Evolutionary conservation across 495 filamentous ascomycete genomes (phyloP).

Genomic region (Aspergillus panamensis): DNA sequence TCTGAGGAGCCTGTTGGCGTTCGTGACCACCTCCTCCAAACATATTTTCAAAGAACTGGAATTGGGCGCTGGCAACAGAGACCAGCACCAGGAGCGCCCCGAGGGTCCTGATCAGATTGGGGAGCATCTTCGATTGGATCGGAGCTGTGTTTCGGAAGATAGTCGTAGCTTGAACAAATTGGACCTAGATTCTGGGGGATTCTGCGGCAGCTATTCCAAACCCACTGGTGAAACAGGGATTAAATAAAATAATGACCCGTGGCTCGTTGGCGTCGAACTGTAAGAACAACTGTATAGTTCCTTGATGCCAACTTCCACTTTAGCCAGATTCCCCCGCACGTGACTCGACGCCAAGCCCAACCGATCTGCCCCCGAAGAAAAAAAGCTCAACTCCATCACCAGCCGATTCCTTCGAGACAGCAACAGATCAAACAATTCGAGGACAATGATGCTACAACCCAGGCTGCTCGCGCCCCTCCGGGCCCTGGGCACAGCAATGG

Average conservation of each 20-base stretch:
- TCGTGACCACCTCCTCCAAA: conserved; percentile 58
- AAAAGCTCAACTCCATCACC: conserved; percentile 23
- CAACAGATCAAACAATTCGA: conserved; percentile 13
- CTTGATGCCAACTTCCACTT: conserved; percentile 10
- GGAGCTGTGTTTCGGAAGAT: too few relatives aligned
- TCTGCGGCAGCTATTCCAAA: too few relatives aligned
- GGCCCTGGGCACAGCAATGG: conserved; percentile 39
- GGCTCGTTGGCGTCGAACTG: background rate
- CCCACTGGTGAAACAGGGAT: too few relatives aligned
- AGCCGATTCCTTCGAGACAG: background rate
- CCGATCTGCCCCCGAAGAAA: conserved; percentile 25
- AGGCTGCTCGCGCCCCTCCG: conserved; percentile 40
- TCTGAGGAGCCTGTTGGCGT: conserved; percentile 63
- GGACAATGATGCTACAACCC: conserved; percentile 40
- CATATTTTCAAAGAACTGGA: conserved; percentile 89
- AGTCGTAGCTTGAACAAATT: too few relatives aligned
- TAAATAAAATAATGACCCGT: background rate
- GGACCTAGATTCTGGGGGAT: too few relatives aligned
- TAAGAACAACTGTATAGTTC: background rate
- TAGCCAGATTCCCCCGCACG: conserved; percentile 12
- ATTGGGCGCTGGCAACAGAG: conserved; percentile 60
- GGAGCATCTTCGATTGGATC: conserved; percentile 25
- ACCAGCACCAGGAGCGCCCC: conserved; percentile 49
- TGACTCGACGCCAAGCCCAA: conserved; percentile 31
- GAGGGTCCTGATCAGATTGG: conserved; percentile 25